A percentile compares a stretch with the other conserved stretches of the same genome.
phyloP scores from a whole-genome alignment of 164 flowering plant species.

The Aristolochia fimbriata region DNA sequence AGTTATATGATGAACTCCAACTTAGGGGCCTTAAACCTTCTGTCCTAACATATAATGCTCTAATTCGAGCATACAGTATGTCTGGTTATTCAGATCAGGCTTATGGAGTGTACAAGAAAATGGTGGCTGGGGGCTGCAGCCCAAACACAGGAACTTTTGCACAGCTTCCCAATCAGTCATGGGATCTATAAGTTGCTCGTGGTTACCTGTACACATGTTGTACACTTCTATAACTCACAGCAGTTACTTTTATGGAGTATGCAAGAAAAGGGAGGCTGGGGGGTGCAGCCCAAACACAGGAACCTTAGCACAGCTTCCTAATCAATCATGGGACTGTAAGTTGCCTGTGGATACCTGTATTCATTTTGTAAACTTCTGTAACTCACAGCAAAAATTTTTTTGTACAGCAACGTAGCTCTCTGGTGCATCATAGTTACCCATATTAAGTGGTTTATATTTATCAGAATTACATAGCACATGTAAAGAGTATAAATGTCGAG shows the following conservation, averaged over 20 bases:
- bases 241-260: conserved; percentile 65
- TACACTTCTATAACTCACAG: not conserved
- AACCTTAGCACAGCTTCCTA: conserved; percentile 87
- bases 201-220: not conserved
- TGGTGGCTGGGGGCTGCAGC: conserved; percentile 79
- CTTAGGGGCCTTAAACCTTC: conserved; percentile 58
- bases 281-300: conserved; percentile 79
- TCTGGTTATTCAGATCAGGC: conserved; percentile 66
- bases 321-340: conserved; percentile 20
- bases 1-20: conserved; percentile 61
- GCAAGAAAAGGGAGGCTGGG: conserved; percentile 70
- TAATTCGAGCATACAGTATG: conserved; percentile 62
- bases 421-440: too few relatives aligned
- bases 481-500: too few relatives aligned
- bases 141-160: conserved; percentile 79
- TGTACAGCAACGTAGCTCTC: too few relatives aligned
- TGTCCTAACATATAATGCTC: conserved; percentile 82
- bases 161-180: conserved; percentile 70
- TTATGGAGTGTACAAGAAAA: conserved; percentile 66
- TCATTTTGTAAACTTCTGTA: not conserved
- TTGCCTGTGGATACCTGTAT: not conserved
- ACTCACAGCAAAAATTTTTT: too few relatives aligned
- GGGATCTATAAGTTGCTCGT: not conserved
- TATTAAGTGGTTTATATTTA: too few relatives aligned
- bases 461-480: too few relatives aligned